Conservation (phyloP, 2,329 filamentous ascomycete genomes). For the Colletotrichum theobromicola region DNA sequence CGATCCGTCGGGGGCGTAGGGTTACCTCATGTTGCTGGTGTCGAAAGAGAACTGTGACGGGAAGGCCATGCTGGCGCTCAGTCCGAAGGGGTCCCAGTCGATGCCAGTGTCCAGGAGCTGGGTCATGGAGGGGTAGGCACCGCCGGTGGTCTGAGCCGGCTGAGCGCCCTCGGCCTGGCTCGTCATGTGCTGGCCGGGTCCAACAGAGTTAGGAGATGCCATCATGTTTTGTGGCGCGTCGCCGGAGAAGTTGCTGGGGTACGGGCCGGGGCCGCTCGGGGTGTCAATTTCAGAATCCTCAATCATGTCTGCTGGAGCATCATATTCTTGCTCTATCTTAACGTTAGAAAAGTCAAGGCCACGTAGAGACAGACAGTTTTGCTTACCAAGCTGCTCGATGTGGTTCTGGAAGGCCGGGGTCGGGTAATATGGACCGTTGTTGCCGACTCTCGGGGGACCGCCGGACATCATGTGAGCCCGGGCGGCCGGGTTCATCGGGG, state of each 20-base stretch:
- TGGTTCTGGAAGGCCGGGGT: constrained; percentile 88
- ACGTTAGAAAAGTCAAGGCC: constrained; percentile 68
- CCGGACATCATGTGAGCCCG: constrained; percentile 37
- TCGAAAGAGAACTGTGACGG: constrained; percentile 83
- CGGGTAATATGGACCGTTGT: constrained; percentile 71
- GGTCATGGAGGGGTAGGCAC: constrained; percentile 67
- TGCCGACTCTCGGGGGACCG: constrained; percentile 40
- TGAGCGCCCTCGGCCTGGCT: constrained; percentile 39
- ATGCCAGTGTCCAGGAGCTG: constrained; percentile 78
- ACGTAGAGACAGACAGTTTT: constrained; percentile 69
- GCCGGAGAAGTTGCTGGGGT: constrained; percentile 60
- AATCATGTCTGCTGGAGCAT: constrained; percentile 86
- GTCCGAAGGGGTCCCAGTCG: constrained; percentile 91
- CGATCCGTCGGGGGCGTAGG: neutral
- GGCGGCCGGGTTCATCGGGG: constrained; percentile 30
- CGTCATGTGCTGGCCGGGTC: constrained; percentile 39
- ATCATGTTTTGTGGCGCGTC: constrained; percentile 45
- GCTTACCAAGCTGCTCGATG: constrained; percentile 94
- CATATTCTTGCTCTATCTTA: constrained; percentile 93
- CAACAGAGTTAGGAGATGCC: constrained; percentile 42
- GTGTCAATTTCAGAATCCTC: constrained; percentile 80
- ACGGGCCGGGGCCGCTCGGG: constrained; percentile 68
- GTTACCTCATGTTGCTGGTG: constrained; percentile 57
- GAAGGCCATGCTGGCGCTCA: constrained; percentile 95
- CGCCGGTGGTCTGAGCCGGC: constrained; percentile 30